phyloP scores from a whole-genome alignment of 768 basidiomycete genomes.

The Pisolithus microcarpus region DNA sequence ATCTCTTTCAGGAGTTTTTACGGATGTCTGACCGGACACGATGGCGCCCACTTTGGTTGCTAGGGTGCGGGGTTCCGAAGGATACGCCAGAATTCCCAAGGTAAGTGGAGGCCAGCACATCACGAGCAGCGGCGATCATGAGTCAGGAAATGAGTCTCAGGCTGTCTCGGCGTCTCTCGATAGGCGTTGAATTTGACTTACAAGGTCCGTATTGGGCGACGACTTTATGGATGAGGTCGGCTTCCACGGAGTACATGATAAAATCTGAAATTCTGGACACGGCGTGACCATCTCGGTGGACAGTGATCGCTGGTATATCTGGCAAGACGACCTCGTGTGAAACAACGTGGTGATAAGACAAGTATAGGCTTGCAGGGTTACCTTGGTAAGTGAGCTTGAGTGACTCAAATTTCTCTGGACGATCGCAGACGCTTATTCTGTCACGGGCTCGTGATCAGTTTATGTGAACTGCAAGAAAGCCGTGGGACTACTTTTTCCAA shows the following conservation, averaged over 20 bases:
- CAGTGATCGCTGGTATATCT: slow-evolving; percentile 58
- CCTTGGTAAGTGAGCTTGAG: slow-evolving; percentile 58
- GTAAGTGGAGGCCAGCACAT: background rate
- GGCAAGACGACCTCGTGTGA: slow-evolving; percentile 9
- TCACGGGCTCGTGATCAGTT: background rate
- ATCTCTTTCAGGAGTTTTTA: slow-evolving; percentile 86
- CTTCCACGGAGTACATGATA: slow-evolving; percentile 93
- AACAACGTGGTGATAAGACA: background rate
- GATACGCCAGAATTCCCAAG: too few species aligned
- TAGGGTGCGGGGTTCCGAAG: too few species aligned
- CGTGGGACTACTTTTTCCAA: slow-evolving; percentile 62
- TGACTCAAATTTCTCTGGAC: slow-evolving; percentile 62
- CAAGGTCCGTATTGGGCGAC: slow-evolving; percentile 90
- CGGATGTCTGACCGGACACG: slow-evolving; percentile 93
- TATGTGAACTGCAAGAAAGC: slow-evolving; percentile 2
- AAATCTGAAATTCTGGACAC: slow-evolving; percentile 89
- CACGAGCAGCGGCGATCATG: background rate
- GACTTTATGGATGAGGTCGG: slow-evolving; percentile 77
- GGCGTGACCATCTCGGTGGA: slow-evolving; percentile 73
- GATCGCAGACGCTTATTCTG: slow-evolving; percentile 88
- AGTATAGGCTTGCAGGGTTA: slow-evolving; percentile 16
- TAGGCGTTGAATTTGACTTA: slow-evolving; percentile 29
- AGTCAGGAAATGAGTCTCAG: background rate
- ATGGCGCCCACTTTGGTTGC: slow-evolving; percentile 90
- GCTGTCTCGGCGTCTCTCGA: too few species aligned